phyloP scores from a whole-genome alignment of 148 eudicot species.

The Rhododendron ferrugineum region DNA sequence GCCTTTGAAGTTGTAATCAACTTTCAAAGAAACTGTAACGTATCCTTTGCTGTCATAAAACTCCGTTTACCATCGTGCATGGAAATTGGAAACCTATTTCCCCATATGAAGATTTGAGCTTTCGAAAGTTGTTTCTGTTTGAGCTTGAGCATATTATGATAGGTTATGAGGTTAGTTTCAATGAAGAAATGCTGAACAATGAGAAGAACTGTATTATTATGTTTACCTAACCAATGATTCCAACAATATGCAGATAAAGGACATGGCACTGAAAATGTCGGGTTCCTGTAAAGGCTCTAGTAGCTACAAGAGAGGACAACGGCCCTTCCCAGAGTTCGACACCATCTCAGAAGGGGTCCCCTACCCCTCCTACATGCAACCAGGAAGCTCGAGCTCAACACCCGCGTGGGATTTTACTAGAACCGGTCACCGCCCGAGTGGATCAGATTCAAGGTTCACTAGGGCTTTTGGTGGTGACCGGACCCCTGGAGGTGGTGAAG shows the following conservation, averaged over 20 bases:
- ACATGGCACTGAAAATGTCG: conserved; percentile 84
- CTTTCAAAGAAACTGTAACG: not conserved
- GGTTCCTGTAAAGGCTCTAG: conserved; percentile 51
- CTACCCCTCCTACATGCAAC: conserved; percentile 59
- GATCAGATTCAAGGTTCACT: conserved; percentile 58
- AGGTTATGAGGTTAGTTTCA: not conserved
- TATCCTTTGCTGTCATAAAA: not conserved
- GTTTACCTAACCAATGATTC: not conserved
- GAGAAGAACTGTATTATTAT: not conserved
- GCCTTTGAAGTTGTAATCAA: not conserved
- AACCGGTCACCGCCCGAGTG: conserved; percentile 35
- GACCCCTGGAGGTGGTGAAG: conserved; percentile 45
- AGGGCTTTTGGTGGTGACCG: conserved; percentile 40
- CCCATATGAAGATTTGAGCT: not conserved
- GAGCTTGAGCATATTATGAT: not conserved
- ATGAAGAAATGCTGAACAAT: not conserved
- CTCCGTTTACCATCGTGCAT: not conserved
- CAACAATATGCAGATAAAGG: conserved; percentile 70
- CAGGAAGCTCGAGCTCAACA: conserved; percentile 83
- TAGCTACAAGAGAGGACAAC: conserved; percentile 57
- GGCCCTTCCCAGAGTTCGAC: conserved; percentile 70
- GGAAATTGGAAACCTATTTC: not conserved
- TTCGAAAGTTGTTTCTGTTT: not conserved
- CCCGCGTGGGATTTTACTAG: conserved; percentile 88
- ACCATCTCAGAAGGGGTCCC: conserved; percentile 78